Percentiles rank a stretch among this genome's conserved stretches.
phyloP scores from a whole-genome alignment of 2,329 filamentous ascomycete genomes.

The Colletotrichum sojae region DNA sequence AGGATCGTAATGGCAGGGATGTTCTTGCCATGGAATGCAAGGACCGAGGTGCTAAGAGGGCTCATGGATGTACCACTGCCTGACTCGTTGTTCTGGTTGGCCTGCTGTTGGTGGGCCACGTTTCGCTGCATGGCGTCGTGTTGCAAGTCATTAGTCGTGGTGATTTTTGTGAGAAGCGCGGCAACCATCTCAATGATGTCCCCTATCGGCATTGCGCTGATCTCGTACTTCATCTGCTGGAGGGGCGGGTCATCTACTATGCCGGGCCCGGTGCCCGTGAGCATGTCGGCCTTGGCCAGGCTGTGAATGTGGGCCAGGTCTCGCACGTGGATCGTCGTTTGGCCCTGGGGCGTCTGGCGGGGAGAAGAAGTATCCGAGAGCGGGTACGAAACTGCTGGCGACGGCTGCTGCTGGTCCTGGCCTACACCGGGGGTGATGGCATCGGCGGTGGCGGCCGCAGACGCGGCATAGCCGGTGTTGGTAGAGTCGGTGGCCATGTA shows the following conservation, averaged over 20 bases:
- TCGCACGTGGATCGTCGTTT: constrained; percentile 78
- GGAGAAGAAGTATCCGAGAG: constrained; percentile 46
- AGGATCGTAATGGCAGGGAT: constrained; percentile 97
- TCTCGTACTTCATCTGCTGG: constrained; percentile 83
- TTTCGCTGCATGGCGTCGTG: constrained; percentile 90
- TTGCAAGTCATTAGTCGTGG: constrained; percentile 93
- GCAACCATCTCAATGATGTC: constrained; percentile 99
- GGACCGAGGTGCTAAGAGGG: constrained; percentile 75
- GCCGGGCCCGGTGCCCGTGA: constrained; percentile 66
- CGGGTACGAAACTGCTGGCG: constrained; percentile 49
- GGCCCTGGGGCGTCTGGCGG: constrained; percentile 52
- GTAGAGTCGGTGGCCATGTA: constrained; percentile 64
- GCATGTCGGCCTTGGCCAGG: constrained; percentile 84
- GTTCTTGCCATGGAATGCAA: constrained; percentile 98
- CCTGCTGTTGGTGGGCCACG: constrained; percentile 70
- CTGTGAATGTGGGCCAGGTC: constrained; percentile 93
- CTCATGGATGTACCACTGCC: constrained; percentile 72
- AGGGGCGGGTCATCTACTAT: constrained; percentile 65
- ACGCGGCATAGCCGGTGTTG: constrained; percentile 31
- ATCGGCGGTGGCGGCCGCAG: constrained; percentile 23
- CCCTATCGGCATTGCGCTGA: constrained; percentile 95
- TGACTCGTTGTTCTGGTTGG: constrained; percentile 60
- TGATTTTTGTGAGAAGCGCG: constrained; percentile 95
- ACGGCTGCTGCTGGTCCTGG: constrained; percentile 51
- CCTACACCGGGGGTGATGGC: constrained; percentile 41